Evolutionary conservation across 2,329 filamentous ascomycete genomes (phyloP), one percentile per base, ranked within the genome.

Genomic region (Exophiala oligosperma): DNA sequence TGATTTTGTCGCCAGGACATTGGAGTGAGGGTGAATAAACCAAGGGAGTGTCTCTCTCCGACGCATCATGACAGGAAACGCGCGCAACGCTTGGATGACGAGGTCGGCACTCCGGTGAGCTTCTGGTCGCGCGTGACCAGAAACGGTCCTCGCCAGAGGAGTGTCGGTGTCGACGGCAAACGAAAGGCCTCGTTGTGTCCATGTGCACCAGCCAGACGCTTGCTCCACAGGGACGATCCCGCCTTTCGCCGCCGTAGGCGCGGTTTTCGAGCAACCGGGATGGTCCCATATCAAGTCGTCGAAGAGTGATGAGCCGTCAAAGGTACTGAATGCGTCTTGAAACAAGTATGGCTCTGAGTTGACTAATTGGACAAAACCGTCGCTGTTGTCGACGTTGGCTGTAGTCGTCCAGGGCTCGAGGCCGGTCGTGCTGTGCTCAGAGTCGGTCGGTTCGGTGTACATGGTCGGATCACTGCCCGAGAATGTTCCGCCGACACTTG

Each of bases 31-130:
- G 56, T 69, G 65, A 26, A 69, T 67, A 47, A 67, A 67, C 21
- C 58, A 63, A 32, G 67, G 66, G 29, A 69, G 61, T 2, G 61
- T 68, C 47, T 67, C 60, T 54, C 60, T 62, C 26, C 64, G 57
- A 5, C 64, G 50, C 64, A 69, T 66, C 64, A 65, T 66, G 9
- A 44, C 43, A 2, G 67, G 66, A 28, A 61, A 65, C 7, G 64
- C 40, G 9, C 65, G 57, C 11, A 67, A 44, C 12, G 57, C 37
- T 40, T 60, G 48, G 2, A 60, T 43, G 40, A 60, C 40, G 40
- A 41, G 37, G 48, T 55, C 48, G 38, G 60, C 58, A 37, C 41
- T 60, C 17, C 56, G 28, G 24, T 59, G 52, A 29, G 57, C 50
- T 21, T 56, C 40, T 38, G 61, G 58, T 23, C 44, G 43, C 37